Evolutionary conservation across 2,329 filamentous ascomycete species (phyloP), one percentile per base, ranked within the genome.

Genomic region (Pseudogymnoascus sp.): DNA sequence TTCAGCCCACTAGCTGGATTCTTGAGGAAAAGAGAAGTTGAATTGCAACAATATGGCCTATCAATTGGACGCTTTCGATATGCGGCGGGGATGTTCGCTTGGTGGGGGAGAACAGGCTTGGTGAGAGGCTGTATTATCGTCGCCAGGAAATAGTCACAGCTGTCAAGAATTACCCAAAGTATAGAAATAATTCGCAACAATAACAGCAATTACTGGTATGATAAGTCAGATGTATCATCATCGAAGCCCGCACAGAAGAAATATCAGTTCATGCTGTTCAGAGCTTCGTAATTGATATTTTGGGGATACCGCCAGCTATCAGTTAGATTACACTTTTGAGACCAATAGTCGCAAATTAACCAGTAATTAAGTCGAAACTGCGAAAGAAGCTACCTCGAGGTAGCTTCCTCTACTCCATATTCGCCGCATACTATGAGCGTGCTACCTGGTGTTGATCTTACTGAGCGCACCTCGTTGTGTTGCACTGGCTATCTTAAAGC

Each of bases 1-100:
- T 84, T 84, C 64, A 63, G 68, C 0, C 79, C 79, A 0, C 66
- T 84, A 13, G 74, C 76, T 3, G 64, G 58, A 1, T 81, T 76
- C 60, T 67, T 84, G 23, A 66, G 67, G 8, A 60, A 63, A n/a
- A 71, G 71, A 60, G 69, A 74, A n/a, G 59, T 55, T 18, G 70
- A 71, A 34, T 61, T 76, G 57, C 65, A 65, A 35, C 61, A 58
- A 26, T 69, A 71, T 62, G 74, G 75, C 1, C 61, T 76, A 28
- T 67, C 69, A 2, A 61, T 77, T 61, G 74, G 74, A 0, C 69
- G 68, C 35, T 73, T 73, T 35, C 63, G 65, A 23, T 67, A 64
- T 0, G 73, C 73, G 2, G 69, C 63, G 37, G 62, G 58, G 48
- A 64, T 74, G 19, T 77, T 77, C 63, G 61, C 58, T n/a, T 76